Evolutionary conservation across 176 grass and related monocot genomes (phyloP).

Genomic region (Lolium perenne): DNA sequence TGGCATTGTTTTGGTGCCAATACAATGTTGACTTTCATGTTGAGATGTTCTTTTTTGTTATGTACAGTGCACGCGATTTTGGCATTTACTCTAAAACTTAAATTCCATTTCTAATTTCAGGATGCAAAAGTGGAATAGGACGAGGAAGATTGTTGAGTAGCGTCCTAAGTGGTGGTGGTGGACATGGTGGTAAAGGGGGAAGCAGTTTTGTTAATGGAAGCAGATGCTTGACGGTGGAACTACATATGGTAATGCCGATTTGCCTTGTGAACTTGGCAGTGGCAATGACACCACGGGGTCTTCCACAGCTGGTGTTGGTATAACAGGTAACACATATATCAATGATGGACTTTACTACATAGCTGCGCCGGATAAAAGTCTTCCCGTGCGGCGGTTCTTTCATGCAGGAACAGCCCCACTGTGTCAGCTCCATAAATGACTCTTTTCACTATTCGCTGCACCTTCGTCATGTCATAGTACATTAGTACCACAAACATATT

Average conservation of each 20-base stretch:
- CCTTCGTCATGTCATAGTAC: too few relatives aligned
- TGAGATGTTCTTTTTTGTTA: neutral
- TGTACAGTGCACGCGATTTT: neutral
- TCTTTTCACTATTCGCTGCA: too few relatives aligned
- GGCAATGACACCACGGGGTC: slow-evolving; percentile 71
- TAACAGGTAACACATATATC: slow-evolving; percentile 69
- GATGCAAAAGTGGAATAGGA: slow-evolving; percentile 91
- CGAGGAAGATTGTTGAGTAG: slow-evolving; percentile 64
- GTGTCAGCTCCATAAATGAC: too few relatives aligned
- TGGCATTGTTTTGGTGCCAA: too few relatives aligned
- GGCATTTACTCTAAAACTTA: slow-evolving; percentile 7
- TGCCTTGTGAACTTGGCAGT: slow-evolving; percentile 98
- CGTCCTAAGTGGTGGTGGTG: slow-evolving; percentile 82
- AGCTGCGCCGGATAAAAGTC: too few relatives aligned
- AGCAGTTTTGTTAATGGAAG: slow-evolving; percentile 51
- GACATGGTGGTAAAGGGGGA: slow-evolving; percentile 95
- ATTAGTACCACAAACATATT: too few relatives aligned
- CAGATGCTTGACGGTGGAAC: slow-evolving; percentile 76
- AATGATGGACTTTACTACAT: too few relatives aligned
- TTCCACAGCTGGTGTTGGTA: slow-evolving; percentile 92
- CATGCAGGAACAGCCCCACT: too few relatives aligned
- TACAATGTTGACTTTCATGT: neutral
- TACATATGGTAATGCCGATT: slow-evolving; percentile 78
- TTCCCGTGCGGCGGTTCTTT: too few relatives aligned
- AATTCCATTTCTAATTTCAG: slow-evolving; percentile 53